phyloP scores from a whole-genome alignment of 2,329 filamentous ascomycete species.

The Zalaria sp. region DNA sequence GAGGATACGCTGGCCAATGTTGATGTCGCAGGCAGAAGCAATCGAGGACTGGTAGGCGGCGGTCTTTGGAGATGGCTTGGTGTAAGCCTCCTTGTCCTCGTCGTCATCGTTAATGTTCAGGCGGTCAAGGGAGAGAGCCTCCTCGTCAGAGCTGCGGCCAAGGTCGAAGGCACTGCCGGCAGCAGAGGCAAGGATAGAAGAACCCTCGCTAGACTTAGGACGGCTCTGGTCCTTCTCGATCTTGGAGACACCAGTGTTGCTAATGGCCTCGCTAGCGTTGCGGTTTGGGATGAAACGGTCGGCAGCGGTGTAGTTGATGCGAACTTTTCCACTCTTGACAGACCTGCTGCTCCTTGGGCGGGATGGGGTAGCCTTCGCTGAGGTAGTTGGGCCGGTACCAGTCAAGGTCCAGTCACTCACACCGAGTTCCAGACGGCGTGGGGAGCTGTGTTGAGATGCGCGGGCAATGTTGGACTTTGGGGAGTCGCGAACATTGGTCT shows the following conservation, averaged over 20 bases:
- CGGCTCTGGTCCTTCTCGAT: conserved; percentile 63
- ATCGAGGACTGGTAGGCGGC: conserved; percentile 86
- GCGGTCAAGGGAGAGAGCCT: conserved; percentile 57
- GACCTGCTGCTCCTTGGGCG: conserved; percentile 24
- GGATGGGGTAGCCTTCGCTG: conserved; percentile 29
- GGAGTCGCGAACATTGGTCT: conserved; percentile 63
- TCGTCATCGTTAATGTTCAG: conserved; percentile 65
- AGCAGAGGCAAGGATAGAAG: conserved; percentile 54
- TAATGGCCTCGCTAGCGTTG: conserved; percentile 73
- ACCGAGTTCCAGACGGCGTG: conserved; percentile 77
- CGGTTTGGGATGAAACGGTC: conserved; percentile 97
- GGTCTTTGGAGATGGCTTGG: conserved; percentile 72
- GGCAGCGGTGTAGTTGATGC: conserved; percentile 39
- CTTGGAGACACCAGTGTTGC: conserved; percentile 71
- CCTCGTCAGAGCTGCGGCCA: conserved; percentile 51
- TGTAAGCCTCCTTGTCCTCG: conserved; percentile 49
- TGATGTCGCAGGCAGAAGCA: conserved; percentile 82
- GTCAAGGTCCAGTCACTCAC: conserved; percentile 87
- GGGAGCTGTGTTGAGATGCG: conserved; percentile 46
- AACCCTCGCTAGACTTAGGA: conserved; percentile 59
- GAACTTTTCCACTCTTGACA: conserved; percentile 50
- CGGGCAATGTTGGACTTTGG: conserved; percentile 94
- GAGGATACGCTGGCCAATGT: conserved; percentile 85
- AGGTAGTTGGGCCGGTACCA: conserved; percentile 52
- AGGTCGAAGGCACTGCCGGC: conserved; percentile 55